Percentiles rank a stretch among this genome's conserved stretches.
These are phyloP conservation scores for Claviceps sp. DNA, from an alignment of 2,329 filamentous ascomycete genomes.

Conservation along the genomic window DNA sequence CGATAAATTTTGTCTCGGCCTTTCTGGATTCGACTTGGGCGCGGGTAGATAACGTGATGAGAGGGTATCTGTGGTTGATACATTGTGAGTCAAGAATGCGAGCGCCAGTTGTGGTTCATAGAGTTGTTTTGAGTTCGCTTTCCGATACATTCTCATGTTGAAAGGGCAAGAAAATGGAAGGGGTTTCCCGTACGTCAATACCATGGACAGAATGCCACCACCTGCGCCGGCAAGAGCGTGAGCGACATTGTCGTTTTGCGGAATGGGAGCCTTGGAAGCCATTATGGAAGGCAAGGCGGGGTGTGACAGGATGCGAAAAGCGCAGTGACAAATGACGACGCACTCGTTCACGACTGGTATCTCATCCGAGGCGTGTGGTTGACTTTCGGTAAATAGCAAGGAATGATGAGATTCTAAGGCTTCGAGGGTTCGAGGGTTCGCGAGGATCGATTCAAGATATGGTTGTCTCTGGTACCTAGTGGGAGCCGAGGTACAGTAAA, in stretches of 20 bases:
- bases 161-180: neutral
- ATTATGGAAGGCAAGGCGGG: constrained; percentile 8
- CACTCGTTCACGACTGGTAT: neutral
- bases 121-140: too few species aligned
- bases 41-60: constrained; percentile 93
- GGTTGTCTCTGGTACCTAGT: neutral
- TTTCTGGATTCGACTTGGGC: constrained; percentile 96
- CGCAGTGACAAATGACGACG: neutral
- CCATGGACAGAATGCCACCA: constrained; percentile 89
- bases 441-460: neutral
- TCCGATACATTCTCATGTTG: neutral
- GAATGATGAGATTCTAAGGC: neutral
- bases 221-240: constrained; percentile 89
- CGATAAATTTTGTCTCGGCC: constrained; percentile 70
- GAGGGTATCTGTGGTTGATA: constrained; percentile 55
- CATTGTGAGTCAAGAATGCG: constrained; percentile 1
- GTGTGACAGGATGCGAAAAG: neutral
- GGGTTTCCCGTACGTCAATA: constrained; percentile 58
- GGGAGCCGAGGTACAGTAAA: constrained; percentile 3
- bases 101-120: neutral
- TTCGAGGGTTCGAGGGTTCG: neutral
- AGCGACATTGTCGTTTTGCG: constrained; percentile 92
- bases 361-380: neutral
- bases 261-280: constrained; percentile 48
- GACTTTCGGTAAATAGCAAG: too few species aligned